Evolutionary conservation across 768 basidiomycete genomes (phyloP).

Genomic region (Lactarius akahatsu): DNA sequence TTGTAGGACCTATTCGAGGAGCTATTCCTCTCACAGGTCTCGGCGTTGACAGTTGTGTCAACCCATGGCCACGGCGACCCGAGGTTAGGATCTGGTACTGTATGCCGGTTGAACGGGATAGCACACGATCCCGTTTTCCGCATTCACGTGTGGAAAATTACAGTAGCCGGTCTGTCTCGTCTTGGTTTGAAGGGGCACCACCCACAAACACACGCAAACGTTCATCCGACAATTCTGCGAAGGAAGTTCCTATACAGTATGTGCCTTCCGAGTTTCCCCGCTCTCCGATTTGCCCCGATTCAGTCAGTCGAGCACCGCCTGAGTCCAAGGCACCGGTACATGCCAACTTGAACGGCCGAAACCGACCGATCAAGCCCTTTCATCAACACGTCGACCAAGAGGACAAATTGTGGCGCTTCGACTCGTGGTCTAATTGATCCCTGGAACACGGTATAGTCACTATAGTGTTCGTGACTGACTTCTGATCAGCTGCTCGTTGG

Average conservation of each 20-base stretch:
- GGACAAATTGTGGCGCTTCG: neutral
- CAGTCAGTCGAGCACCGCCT: too few species aligned
- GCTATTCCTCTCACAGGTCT: neutral
- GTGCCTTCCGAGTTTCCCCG: neutral
- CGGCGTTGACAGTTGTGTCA: neutral
- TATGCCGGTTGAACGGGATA: too few species aligned
- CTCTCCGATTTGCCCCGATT: neutral
- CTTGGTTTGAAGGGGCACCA: neutral
- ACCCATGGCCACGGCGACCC: neutral
- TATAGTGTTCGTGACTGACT: neutral
- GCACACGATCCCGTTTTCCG: neutral
- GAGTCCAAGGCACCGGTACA: too few species aligned
- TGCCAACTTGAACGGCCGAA: neutral
- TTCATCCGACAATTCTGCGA: neutral
- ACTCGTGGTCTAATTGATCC: neutral
- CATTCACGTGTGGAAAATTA: neutral
- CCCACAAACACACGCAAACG: neutral
- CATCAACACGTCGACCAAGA: neutral
- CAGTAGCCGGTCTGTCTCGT: too few species aligned
- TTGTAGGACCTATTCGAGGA: too few species aligned
- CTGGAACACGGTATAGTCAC: neutral
- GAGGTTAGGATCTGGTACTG: neutral
- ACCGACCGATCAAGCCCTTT: neutral
- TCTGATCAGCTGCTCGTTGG: neutral
- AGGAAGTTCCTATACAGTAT: neutral